Evolutionary conservation across 805 yeast genomes (phyloP), one percentile per base, ranked within the genome.

Genomic region (Kodamaea fukazawae): DNA sequence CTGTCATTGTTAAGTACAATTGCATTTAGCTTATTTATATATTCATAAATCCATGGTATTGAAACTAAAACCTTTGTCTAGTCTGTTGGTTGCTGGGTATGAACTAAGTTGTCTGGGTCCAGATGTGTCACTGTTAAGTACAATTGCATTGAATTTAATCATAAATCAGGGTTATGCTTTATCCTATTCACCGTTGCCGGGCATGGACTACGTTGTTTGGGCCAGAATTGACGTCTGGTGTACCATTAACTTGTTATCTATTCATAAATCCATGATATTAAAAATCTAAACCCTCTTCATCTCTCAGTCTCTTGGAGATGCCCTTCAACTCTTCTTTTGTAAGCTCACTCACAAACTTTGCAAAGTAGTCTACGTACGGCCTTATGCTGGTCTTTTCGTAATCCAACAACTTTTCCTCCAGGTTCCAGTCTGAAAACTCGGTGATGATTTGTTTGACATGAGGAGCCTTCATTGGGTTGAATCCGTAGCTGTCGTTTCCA

Each of bases 391-490:
- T 85, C 48, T 76, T 76, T 43, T 80, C 83, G 61, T 71, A 79
- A 52, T 79, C 83, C 2, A 57, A 54, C 4, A 61, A 36, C 29
- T 55, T 56, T 2, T 35, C 46, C 14, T 45, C 36, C 8, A 49
- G 63, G 18, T 54, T 51, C 27, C 55, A 55, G 3, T 51, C 59
- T 11, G 42, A 31, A 9, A 51, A 49, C 53, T 89, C 90, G 17
- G 68, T 63, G 43, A 85, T 82, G 16, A 91, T 61, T 28, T 67
- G 67, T 36, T 78, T 65, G 43, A 90, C 66, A 45, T 81, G 86
- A 12, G 98, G 98, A 1, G 95, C 90, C 9, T 67, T 69, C 47
- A 75, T 74, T 2, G 97, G 97, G 51, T 83, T 79, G 55, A 91
- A 93, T 3, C 79, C 79, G 43, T 67, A 69, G 1, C 44, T 60